Evolutionary conservation across 768 basidiomycete species (phyloP).

Genomic region (Hypholoma fasciculare): DNA sequence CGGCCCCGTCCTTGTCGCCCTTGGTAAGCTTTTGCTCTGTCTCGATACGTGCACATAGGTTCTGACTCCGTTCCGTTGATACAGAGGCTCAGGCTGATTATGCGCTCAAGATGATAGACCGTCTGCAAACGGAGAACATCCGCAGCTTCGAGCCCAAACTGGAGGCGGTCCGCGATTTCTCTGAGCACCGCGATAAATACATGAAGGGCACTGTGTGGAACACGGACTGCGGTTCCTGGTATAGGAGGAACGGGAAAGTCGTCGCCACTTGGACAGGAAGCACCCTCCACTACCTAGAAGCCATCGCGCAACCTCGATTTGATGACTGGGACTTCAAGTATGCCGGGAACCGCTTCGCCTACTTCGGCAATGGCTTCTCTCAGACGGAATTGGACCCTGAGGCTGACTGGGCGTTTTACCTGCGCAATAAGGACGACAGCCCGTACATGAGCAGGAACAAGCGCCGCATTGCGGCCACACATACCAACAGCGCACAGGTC

Average conservation of each 20-base stretch:
- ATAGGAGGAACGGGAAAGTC: slow-evolving; percentile 33
- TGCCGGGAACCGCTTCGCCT: slow-evolving; percentile 33
- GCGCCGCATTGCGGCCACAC: slow-evolving; percentile 11
- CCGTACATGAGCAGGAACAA: slow-evolving; percentile 22
- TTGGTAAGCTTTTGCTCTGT: slow-evolving; percentile 21
- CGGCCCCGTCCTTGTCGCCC: slow-evolving; percentile 28
- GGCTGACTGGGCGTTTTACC: slow-evolving; percentile 33
- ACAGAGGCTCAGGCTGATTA: slow-evolving; percentile 35
- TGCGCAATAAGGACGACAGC: slow-evolving; percentile 23
- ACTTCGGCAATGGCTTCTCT: slow-evolving; percentile 34
- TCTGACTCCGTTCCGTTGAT: background rate
- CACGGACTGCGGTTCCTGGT: slow-evolving; percentile 33
- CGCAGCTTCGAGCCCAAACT: slow-evolving; percentile 33
- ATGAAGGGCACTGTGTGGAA: slow-evolving; percentile 35
- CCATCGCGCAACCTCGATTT: slow-evolving; percentile 30
- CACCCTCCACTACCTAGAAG: slow-evolving; percentile 35
- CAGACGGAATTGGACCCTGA: slow-evolving; percentile 30
- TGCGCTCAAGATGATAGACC: slow-evolving; percentile 31
- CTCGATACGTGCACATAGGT: background rate
- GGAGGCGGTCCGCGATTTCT: slow-evolving; percentile 34
- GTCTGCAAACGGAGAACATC: slow-evolving; percentile 37
- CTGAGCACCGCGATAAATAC: slow-evolving; percentile 29
- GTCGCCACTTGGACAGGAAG: slow-evolving; percentile 36
- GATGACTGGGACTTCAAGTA: slow-evolving; percentile 37
- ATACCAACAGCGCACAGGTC: slow-evolving; percentile 1